Evolutionary conservation across 768 basidiomycete genomes (phyloP).

Genomic region (Tricholoma matsutake): DNA sequence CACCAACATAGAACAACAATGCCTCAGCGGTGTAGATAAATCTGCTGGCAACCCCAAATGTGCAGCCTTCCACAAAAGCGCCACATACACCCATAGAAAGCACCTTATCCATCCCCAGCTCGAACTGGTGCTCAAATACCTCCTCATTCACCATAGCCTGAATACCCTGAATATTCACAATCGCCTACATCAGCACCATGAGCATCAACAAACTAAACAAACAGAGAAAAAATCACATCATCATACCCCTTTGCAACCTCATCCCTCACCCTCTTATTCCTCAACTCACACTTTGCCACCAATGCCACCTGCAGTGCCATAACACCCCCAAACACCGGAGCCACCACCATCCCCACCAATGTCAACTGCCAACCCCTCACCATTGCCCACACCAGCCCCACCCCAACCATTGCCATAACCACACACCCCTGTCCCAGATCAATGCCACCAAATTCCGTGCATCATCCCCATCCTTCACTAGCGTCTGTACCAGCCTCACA

Average conservation of each 20-base stretch:
- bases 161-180: conserved; percentile 83
- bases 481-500: conserved; percentile 60
- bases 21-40: no score
- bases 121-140: conserved; percentile 63
- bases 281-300: conserved; percentile 59
- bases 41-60: no score
- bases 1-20: no score
- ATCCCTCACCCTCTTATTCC: conserved; percentile 84
- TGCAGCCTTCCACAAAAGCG: no score
- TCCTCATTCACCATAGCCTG: conserved; percentile 82
- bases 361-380: conserved; percentile 89
- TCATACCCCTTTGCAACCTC: conserved; percentile 82
- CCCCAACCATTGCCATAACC: conserved; percentile 73
- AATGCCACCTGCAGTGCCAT: conserved; percentile 74
- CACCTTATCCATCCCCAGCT: no score
- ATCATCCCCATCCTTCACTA: conserved; percentile 94
- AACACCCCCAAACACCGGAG: conserved; percentile 60
- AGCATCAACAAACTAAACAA: no score
- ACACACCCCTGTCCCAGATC: conserved; percentile 71
- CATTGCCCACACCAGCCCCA: conserved; percentile 90
- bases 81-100: no score
- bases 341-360: conserved; percentile 83
- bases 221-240: conserved; percentile 51
- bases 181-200: no score
- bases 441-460: conserved; percentile 72